These are phyloP conservation scores for Rhodotorula sp. DNA, from an alignment of 1,284 basidiomycete genomes.

Conservation along the genomic window DNA sequence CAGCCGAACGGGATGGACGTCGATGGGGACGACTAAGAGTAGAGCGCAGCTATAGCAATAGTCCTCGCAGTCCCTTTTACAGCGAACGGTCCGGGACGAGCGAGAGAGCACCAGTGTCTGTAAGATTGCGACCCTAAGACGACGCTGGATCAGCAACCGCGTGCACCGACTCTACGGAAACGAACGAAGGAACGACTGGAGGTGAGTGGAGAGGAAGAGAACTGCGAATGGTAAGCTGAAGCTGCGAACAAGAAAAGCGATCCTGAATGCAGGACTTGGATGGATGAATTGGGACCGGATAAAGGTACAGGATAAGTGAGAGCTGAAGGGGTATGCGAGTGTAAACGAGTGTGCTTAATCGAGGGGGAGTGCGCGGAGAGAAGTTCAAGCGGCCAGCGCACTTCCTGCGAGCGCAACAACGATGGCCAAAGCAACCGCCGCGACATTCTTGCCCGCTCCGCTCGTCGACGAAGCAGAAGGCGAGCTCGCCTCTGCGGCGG, in stretches of 20 bases:
- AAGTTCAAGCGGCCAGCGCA: too few relatives aligned
- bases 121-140: neutral
- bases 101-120: neutral
- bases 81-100: too few relatives aligned
- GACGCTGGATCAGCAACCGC: neutral
- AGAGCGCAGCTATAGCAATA: too few relatives aligned
- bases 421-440: too few relatives aligned
- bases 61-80: too few relatives aligned
- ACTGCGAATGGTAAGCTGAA: neutral
- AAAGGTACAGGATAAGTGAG: neutral
- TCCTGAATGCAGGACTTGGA: neutral
- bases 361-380: too few relatives aligned
- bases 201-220: neutral
- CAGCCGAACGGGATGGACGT: neutral
- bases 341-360: too few relatives aligned
- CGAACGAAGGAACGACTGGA: neutral
- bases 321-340: neutral
- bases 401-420: too few relatives aligned
- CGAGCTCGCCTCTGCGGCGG: neutral
- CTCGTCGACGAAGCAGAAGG: neutral
- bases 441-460: too few relatives aligned
- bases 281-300: neutral
- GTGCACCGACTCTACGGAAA: neutral
- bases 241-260: neutral
- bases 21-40: constrained; percentile 7